Conservation (phyloP, 108 stramenopile genomes). For the Skeletonema costatum region DNA sequence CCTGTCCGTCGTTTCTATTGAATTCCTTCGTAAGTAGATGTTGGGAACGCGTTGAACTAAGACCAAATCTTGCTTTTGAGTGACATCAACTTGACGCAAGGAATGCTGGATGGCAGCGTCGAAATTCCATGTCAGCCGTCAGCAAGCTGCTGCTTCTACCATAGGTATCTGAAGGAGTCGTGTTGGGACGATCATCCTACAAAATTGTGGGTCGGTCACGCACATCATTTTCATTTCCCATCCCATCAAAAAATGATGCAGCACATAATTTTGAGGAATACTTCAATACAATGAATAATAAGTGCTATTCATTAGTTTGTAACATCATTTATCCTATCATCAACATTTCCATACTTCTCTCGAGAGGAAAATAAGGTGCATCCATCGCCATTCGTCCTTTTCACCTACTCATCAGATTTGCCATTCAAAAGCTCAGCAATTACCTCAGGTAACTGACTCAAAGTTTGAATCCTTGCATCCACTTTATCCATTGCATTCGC, state of each 20-base stretch:
- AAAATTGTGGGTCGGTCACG: too few relatives aligned
- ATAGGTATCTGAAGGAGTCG: too few relatives aligned
- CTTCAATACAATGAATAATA: background rate
- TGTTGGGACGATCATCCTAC: too few relatives aligned
- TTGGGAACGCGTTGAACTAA: background rate
- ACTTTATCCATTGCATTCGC: slow-evolving; percentile 68
- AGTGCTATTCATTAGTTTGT: background rate
- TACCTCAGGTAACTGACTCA: slow-evolving; percentile 77
- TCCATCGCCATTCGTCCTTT: background rate
- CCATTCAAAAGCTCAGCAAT: slow-evolving; percentile 70
- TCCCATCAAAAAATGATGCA: too few relatives aligned
- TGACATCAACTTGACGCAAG: too few relatives aligned
- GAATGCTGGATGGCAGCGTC: too few relatives aligned
- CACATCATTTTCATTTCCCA: too few relatives aligned
- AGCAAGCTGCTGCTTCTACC: too few relatives aligned
- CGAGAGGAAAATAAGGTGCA: background rate
- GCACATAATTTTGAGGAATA: too few relatives aligned
- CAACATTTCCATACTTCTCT: background rate
- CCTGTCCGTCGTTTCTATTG: background rate
- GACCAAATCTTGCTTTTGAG: too few relatives aligned
- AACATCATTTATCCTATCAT: background rate
- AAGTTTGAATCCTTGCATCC: slow-evolving; percentile 61
- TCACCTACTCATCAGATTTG: slow-evolving; percentile 13
- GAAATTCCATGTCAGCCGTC: too few relatives aligned
- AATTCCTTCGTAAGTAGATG: background rate